phyloP scores from a whole-genome alignment of 1,284 basidiomycete genomes.

The Peniophora sp. region DNA sequence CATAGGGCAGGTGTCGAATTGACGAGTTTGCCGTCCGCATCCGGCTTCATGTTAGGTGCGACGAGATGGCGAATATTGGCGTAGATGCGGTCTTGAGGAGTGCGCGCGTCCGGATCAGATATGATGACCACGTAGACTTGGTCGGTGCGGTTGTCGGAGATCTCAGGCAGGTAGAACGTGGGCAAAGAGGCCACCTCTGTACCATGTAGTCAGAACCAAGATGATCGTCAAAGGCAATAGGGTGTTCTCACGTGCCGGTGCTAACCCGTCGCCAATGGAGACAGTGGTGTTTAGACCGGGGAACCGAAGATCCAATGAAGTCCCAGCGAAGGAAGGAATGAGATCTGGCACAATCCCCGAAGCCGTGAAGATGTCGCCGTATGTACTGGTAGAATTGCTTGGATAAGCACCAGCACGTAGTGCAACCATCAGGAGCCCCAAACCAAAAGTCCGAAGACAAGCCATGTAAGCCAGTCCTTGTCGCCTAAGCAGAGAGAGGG shows the following conservation, averaged over 20 bases:
- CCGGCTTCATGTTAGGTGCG: constrained; percentile 32
- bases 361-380: not conserved
- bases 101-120: constrained; percentile 45
- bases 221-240: not conserved
- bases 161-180: constrained; percentile 20
- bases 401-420: no score
- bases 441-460: no score
- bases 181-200: constrained; percentile 37
- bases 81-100: constrained; percentile 33
- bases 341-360: not conserved
- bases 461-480: no score
- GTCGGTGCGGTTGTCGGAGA: constrained; percentile 6
- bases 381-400: no score
- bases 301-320: not conserved
- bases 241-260: not conserved
- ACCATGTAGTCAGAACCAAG: not conserved
- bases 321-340: not conserved
- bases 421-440: no score
- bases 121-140: constrained; percentile 38
- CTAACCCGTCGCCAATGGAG: not conserved
- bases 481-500: no score
- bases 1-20: constrained; percentile 40
- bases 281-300: not conserved
- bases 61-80: constrained; percentile 47
- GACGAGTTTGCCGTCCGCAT: constrained; percentile 15